Conservation (phyloP, 2,329 filamentous ascomycete genomes). For the Xylaria sp. region DNA sequence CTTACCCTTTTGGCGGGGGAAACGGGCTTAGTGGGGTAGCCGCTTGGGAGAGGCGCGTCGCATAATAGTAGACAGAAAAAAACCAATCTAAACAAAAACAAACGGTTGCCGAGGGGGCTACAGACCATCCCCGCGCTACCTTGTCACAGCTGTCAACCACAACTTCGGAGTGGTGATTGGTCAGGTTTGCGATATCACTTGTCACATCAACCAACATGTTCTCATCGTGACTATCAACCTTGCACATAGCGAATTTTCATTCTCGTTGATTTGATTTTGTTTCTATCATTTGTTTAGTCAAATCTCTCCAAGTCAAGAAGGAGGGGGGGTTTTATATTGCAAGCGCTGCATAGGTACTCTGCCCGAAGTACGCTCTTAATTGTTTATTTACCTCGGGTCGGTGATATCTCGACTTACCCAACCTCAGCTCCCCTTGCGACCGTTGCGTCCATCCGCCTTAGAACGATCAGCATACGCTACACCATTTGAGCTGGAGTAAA, state of each 20-base stretch:
- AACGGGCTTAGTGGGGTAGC: slow-evolving; percentile 23
- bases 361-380: background rate
- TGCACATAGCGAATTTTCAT: slow-evolving; percentile 10
- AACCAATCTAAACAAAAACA: slow-evolving; percentile 50
- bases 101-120: slow-evolving; percentile 46
- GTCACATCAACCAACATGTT: slow-evolving; percentile 20
- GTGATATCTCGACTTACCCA: slow-evolving; percentile 1
- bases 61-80: slow-evolving; percentile 9
- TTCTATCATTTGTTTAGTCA: slow-evolving; percentile 10
- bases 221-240: background rate
- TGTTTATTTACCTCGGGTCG: slow-evolving; percentile 8
- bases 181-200: background rate
- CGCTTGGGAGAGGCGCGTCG: slow-evolving; percentile 37
- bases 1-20: slow-evolving; percentile 31
- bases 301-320: background rate
- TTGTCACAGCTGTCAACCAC: background rate
- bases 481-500: background rate
- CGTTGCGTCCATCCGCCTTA: background rate
- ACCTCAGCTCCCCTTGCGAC: background rate
- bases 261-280: background rate
- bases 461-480: background rate
- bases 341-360: background rate
- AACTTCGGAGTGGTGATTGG: slow-evolving; percentile 2
- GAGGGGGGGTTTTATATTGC: background rate
- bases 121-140: background rate